Base-by-base conservation (phyloP, 371 early-diverging fungal genomes). In the Mortierella sp. region DNA sequence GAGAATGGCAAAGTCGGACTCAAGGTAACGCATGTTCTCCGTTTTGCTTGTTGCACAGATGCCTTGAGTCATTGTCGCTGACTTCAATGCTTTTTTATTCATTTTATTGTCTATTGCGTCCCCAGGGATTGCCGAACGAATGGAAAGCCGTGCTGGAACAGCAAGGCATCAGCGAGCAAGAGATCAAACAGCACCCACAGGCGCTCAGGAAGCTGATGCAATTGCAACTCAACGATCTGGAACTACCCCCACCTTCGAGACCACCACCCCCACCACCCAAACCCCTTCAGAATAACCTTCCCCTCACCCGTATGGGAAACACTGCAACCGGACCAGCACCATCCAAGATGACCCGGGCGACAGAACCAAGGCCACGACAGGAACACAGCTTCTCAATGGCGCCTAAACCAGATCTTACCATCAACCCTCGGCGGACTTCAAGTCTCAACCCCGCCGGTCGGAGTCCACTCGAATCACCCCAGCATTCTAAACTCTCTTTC, bases 131-230 rank as follows among this genome's bases (percentile, higher is more conserved):
- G 48, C 89, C 89, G 19, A 50, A 64, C 2, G 84, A 87, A 68
- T 87, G 88, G 89, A 83, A 81, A 62, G 75, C 80, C 11, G 82
- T 85, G 11, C 50, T 89, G n/a, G 55, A 84, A 14, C 82, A 82
- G 17, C 84, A 85, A 17, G 87, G 87, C 26, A 81, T 86, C 47
- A 82, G 81, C 32, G 86, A 87, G 60, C 86, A 87, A 56, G 83
- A 86, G 3, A 81, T 86, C 8, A 81, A 73, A 28, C 79, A 82
- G 32, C 82, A 86, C 43, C 86, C 85, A 6, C 82, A 81, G 46
- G 86, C 84, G n/a, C 80, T 86, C 4, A 65, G 80, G 42, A 80
- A 81, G 55, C 63, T 85, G 41, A 84, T 86, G 84, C 85, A 86
- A 53, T 64, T 86, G 28, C 82, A 85, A 21, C 84, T 85, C 34